Percentiles rank a stretch among this genome's conserved stretches.
Conservation (phyloP, 139 green algal species). For the Micromonas pusilla region DNA sequence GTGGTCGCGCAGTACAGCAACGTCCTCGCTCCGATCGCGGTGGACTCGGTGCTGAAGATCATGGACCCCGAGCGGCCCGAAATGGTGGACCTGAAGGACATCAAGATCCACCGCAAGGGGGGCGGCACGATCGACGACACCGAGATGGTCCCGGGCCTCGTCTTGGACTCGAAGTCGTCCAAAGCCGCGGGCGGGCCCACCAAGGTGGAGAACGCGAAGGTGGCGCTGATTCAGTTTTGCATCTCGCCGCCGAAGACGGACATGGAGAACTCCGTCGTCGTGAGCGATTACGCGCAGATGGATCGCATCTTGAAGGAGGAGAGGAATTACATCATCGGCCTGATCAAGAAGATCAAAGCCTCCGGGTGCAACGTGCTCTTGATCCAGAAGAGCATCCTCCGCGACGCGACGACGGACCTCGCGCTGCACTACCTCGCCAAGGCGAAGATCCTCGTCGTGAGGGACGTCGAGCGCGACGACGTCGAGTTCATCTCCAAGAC, state of each 20-base stretch:
- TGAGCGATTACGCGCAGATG: conserved; percentile 63
- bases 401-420: conserved; percentile 93
- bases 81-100: conserved; percentile 87
- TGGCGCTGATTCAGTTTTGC: conserved; percentile 92
- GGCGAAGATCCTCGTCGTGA: conserved; percentile 98
- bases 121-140: conserved; percentile 95
- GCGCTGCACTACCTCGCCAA: conserved; percentile 93
- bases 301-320: conserved; percentile 91
- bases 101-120: conserved; percentile 84
- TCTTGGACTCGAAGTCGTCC: conserved; percentile 90
- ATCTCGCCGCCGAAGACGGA: conserved; percentile 96
- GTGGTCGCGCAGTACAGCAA: conserved; percentile 89
- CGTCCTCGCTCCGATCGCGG: conserved; percentile 92
- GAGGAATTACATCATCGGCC: conserved; percentile 94
- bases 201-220: conserved; percentile 86
- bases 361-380: conserved; percentile 95
- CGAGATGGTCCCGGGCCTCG: conserved; percentile 86
- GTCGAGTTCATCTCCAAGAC: conserved; percentile 98
- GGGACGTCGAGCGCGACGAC: conserved; percentile 95
- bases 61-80: conserved; percentile 22
- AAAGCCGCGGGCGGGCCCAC: conserved; percentile 84
- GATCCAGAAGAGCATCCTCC: conserved; percentile 97
- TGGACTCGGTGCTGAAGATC: conserved; percentile 74
- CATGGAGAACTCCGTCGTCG: conserved; percentile 95
- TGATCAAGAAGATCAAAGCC: conserved; percentile 97